Conservation (phyloP, 2,329 filamentous ascomycete species). For the Fusarium sp. region DNA sequence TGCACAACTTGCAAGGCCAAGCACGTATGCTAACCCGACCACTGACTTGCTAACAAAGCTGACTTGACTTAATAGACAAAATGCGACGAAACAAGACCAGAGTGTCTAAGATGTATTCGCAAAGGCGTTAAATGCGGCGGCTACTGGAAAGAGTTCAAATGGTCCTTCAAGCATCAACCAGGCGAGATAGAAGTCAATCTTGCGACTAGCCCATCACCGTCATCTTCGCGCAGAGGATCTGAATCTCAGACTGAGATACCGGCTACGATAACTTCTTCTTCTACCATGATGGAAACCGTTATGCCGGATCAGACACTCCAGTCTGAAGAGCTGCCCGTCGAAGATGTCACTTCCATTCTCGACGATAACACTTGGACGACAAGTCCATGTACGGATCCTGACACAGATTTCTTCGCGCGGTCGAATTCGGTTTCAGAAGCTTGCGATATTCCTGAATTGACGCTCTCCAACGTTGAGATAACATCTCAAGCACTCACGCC, state of each 20-base stretch:
- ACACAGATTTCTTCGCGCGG: conserved; percentile 28
- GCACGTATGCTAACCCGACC: conserved; percentile 25
- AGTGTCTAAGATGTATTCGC: conserved; percentile 45
- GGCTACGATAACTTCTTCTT: not conserved
- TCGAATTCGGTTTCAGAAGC: conserved; percentile 14
- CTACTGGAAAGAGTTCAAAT: conserved; percentile 52
- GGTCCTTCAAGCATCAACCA: conserved; percentile 58
- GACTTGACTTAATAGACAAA: conserved; percentile 39
- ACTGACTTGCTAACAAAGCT: not conserved
- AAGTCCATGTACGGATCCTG: conserved; percentile 32
- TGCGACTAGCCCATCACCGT: conserved; percentile 17
- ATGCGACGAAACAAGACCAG: conserved; percentile 50
- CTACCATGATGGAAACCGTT: not conserved
- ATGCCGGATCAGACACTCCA: not conserved
- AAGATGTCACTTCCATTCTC: conserved; percentile 22
- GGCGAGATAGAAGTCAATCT: conserved; percentile 32
- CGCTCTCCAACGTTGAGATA: conserved; percentile 16
- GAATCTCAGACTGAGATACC: conserved; percentile 18
- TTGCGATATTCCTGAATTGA: conserved; percentile 1
- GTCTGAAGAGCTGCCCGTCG: conserved; percentile 10
- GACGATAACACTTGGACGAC: conserved; percentile 31
- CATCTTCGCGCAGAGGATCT: conserved; percentile 20
- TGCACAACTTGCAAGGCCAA: conserved; percentile 51
- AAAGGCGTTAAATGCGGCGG: conserved; percentile 49
- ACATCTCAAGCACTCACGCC: conserved; percentile 14